Evolutionary conservation across 1,284 basidiomycete species (phyloP).

Genomic region (Rhizoctonia solani): DNA sequence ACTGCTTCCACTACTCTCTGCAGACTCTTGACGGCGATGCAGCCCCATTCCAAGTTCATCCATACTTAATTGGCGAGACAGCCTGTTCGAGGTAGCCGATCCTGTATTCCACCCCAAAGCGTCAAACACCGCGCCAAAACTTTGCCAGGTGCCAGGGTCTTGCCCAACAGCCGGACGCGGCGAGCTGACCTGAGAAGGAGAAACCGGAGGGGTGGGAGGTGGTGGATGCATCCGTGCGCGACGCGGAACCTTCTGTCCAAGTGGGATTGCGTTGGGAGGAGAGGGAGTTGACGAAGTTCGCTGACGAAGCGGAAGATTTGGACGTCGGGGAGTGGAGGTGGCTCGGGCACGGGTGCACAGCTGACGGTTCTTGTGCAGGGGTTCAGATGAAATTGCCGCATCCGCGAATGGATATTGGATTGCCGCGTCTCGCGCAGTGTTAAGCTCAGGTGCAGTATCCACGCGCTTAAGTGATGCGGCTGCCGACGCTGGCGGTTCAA

Average conservation of each 20-base stretch:
- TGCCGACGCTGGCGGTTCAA: not conserved
- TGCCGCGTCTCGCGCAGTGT: not conserved
- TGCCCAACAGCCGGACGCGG: conserved; percentile 1
- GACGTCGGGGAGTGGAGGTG: conserved; percentile 14
- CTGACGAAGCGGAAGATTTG: not conserved
- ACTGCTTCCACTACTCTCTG: conserved; percentile 18
- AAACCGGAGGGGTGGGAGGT: conserved; percentile 14
- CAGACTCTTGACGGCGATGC: conserved; percentile 18
- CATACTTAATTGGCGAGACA: not conserved
- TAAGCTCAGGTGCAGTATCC: conserved; percentile 26
- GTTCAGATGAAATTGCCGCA: not conserved
- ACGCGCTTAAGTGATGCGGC: conserved; percentile 15
- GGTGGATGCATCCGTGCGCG: not conserved
- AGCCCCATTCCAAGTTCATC: not conserved
- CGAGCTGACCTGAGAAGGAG: conserved; percentile 25
- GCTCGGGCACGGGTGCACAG: conserved; percentile 6
- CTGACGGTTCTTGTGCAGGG: not conserved
- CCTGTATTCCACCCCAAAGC: not conserved
- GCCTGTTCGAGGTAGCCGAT: not conserved
- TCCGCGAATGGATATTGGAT: not conserved
- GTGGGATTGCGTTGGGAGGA: not conserved
- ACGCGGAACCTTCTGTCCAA: not conserved
- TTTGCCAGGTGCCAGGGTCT: conserved; percentile 17
- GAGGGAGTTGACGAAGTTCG: conserved; percentile 14
- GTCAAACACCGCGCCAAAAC: conserved; percentile 29